These are phyloP conservation scores for Aspergillus sclerotioniger DNA, from an alignment of 495 filamentous ascomycete species.

Conservation along the genomic window DNA sequence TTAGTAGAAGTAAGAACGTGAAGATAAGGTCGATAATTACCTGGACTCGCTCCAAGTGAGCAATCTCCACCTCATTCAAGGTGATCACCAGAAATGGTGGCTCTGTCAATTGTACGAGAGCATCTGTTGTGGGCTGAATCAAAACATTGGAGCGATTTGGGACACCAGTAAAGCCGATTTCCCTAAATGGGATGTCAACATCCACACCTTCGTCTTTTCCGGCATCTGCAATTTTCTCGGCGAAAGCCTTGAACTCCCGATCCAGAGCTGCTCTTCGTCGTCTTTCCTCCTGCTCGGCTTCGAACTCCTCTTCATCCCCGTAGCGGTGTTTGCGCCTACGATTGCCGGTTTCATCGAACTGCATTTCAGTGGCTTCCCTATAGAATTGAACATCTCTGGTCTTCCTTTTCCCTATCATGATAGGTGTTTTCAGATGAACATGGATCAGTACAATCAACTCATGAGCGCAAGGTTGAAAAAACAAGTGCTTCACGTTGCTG, in stretches of 20 bases:
- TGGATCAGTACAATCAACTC: constrained; percentile 98
- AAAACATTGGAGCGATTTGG: constrained; percentile 92
- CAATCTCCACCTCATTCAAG: constrained; percentile 91
- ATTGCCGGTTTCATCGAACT: constrained; percentile 98
- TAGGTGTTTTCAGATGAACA: constrained; percentile 94
- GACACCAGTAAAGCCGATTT: constrained; percentile 95
- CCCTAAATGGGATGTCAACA: constrained; percentile 94
- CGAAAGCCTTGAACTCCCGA: constrained; percentile 91
- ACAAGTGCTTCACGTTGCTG: constrained; percentile 97
- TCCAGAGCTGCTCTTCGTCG: constrained; percentile 86
- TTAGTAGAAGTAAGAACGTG: constrained; percentile 16
- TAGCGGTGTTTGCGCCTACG: constrained; percentile 97
- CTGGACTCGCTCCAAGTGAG: constrained; percentile 94
- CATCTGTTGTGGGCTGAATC: constrained; percentile 94
- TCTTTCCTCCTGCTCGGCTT: constrained; percentile 96
- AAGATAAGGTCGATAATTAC: constrained; percentile 28
- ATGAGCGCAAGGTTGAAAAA: constrained; percentile 95
- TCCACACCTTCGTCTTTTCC: constrained; percentile 79
- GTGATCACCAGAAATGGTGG: constrained; percentile 95
- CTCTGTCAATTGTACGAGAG: constrained; percentile 95
- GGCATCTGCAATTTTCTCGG: constrained; percentile 95
- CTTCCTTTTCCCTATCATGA: constrained; percentile 98
- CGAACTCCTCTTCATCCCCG: constrained; percentile 98
- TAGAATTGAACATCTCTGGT: constrained; percentile 99
- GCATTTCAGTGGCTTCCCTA: constrained; percentile 95